These are phyloP conservation scores for Dryas octopetala DNA, from an alignment of 306 rosid species.

Conservation along the genomic window DNA sequence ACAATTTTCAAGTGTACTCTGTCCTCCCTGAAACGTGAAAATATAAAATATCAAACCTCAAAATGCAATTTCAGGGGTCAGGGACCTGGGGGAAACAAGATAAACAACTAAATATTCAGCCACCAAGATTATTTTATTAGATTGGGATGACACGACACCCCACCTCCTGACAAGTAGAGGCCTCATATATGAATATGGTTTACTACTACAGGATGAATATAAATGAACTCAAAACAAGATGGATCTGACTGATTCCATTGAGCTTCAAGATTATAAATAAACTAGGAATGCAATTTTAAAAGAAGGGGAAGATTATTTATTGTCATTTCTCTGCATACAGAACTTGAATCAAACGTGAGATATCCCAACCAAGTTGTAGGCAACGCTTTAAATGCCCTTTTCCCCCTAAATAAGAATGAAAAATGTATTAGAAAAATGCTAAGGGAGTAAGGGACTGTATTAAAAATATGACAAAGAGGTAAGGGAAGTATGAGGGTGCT, in stretches of 20 bases:
- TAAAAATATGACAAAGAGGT: too few relatives aligned
- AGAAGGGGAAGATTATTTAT: too few relatives aligned
- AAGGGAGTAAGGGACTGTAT: not conserved
- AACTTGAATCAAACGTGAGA: too few relatives aligned
- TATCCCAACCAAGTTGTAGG: not conserved
- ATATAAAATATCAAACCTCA: conserved; percentile 34
- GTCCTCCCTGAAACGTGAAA: conserved; percentile 73
- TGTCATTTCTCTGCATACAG: too few relatives aligned
- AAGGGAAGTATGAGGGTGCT: not conserved
- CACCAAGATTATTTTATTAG: not conserved
- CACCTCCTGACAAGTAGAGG: not conserved
- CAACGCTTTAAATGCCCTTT: too few relatives aligned
- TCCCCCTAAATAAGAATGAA: too few relatives aligned
- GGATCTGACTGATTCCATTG: too few relatives aligned
- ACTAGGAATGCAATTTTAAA: too few relatives aligned
- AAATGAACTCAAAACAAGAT: too few relatives aligned
- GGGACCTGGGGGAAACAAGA: not conserved
- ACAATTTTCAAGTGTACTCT: conserved; percentile 87
- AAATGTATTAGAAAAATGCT: not conserved
- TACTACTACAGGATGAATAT: too few relatives aligned
- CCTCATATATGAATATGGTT: too few relatives aligned
- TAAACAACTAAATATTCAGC: not conserved
- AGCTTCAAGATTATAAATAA: too few relatives aligned
- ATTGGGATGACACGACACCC: not conserved
- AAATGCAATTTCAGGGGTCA: not conserved